Evolutionary conservation across 345 rosid species (phyloP), one percentile per base, ranked within the genome.

Genomic region (Brassica incana): DNA sequence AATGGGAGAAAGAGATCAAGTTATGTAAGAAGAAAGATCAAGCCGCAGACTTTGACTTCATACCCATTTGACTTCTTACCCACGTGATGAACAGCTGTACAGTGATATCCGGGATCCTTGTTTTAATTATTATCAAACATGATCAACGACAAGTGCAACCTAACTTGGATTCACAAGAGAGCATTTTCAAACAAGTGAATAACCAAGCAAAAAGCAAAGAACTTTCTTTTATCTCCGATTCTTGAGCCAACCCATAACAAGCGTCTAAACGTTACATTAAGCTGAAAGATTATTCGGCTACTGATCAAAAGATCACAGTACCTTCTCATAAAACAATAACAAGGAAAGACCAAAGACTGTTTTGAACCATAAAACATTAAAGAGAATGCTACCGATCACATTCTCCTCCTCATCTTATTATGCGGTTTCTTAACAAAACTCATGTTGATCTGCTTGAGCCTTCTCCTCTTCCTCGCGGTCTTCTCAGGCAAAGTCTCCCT

Each of bases 401-500:
- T 50, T 50, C 58, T 50, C 58, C 58, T 50, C n/a, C 58, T 50
- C 58, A 81, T 87, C 86, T n/a, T 77, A 14, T 77, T 83, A 18
- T 75, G 90, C 0, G 97, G 91, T 85, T 89, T 83, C 92, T 85
- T 93, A 50, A 50, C 58, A 50, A 50, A 50, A 50, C 58, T 50
- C 58, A 50, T 73, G 62, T 88, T 87, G 64, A 95, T 91, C 88
- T 89, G 84, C 92, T 85, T 93, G 5, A 91, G 90, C 5, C 90
- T 88, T 54, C 85, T 88, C 88, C 85, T 95, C 86, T 95, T 95
- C 86, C 97, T 87, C 0, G 93, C 97, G 75, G 87, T 91, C 88
- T 95, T 95, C 87, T 95, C 98, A 2, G 98, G 97, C 67, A 95
- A 84, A 8, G 98, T 95, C 88, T 91, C 97, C 73, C 98, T 85